Evolutionary conservation across 495 filamentous ascomycete species (phyloP), one percentile per base, ranked within the genome.

Genomic region (Penicillium ochrochloron): DNA sequence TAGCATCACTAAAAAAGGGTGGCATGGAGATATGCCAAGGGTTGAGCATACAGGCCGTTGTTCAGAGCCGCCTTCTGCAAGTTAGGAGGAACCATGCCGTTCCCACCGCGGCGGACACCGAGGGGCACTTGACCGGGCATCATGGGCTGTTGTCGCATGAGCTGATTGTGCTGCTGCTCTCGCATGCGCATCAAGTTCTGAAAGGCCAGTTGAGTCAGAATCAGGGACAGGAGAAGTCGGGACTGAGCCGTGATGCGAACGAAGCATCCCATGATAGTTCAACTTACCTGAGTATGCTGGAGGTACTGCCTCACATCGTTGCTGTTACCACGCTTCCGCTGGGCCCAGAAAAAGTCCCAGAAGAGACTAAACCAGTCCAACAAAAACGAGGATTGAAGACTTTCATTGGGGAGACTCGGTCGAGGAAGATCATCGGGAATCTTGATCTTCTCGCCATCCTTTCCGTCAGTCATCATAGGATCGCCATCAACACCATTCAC

Each of bases 361-460:
- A 99, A 99, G 37, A 97, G 82, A 72, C 87, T 91, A 77, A 96
- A 99, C 95, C 95, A 99, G 63, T 97, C 94, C 53, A 90, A 86
- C 14, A 99, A 82, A 69, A 98, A 97, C 29, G 90, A 91, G 17
- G 87, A 89, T 19, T 92, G 87, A 11, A 83, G 79, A 27, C 78
- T 82, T 67, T 87, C 82, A 31, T 76, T 84, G 14, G 88, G 85
- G 4, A 93, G 78, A 53, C 85, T 87, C 11, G 94, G 89, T 0
- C 83, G 82, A 10, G 94, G 94, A 10, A 98, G 83, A 70, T 96
- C 94, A 57, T 89, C 85, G 0, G 91, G 91, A 58, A 83, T 81
- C 69, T 94, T 94, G 41, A 85, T 73, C 68, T 89, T 88, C 62
- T 91, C 72, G 50, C 84, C 88, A 63, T 94, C 90, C 78, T 94